Evolutionary conservation across 345 rosid genomes (phyloP).

Genomic region (Bruguiera gymnorhiza): DNA sequence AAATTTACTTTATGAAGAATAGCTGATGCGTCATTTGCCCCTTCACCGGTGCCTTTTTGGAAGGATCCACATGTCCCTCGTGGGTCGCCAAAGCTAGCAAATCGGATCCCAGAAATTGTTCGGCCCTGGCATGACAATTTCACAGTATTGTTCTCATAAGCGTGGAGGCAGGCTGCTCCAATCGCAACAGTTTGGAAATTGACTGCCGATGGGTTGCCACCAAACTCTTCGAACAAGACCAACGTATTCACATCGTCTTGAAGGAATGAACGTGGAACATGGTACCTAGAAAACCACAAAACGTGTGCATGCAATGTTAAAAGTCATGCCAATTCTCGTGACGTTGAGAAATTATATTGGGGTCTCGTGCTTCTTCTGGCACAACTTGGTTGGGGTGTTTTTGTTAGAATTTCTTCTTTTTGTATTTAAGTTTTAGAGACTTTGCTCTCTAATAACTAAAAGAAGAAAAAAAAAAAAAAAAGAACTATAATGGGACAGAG

Average conservation of each 20-base stretch:
- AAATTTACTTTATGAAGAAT: constrained; percentile 2
- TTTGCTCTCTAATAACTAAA: too few species aligned
- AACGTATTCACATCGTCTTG: background rate
- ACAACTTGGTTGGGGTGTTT: too few species aligned
- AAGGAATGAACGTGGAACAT: constrained; percentile 15
- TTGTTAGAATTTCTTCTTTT: too few species aligned
- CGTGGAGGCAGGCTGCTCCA: background rate
- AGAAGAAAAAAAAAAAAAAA: too few species aligned
- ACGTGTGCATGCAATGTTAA: too few species aligned
- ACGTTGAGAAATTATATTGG: too few species aligned
- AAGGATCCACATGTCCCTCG: constrained; percentile 8
- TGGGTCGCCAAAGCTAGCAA: constrained; percentile 17
- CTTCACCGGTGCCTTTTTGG: background rate
- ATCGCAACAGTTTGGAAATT: constrained; percentile 1
- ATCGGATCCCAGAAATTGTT: constrained; percentile 3
- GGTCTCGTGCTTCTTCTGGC: too few species aligned
- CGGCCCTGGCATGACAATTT: constrained; percentile 3
- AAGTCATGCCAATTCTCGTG: too few species aligned
- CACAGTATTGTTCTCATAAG: background rate
- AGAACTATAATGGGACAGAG: too few species aligned
- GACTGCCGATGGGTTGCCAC: constrained; percentile 13
- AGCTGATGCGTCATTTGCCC: background rate
- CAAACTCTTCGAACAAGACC: constrained; percentile 18
- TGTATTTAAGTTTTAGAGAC: too few species aligned
- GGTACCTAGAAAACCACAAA: constrained; percentile 1